phyloP scores from a whole-genome alignment of 169 alveolate genomes.

The Plasmodium knowlesi region DNA sequence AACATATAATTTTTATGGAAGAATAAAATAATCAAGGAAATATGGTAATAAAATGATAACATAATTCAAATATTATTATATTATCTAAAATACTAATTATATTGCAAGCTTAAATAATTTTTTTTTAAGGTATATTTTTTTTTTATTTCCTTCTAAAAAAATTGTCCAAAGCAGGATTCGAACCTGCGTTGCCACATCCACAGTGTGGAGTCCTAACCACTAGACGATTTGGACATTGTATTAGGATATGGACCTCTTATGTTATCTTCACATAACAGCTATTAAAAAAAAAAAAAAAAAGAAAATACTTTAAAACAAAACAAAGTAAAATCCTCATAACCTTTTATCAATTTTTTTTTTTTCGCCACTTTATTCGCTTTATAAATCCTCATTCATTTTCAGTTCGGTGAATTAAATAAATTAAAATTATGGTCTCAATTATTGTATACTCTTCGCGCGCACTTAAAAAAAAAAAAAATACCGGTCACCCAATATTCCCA shows the following conservation, averaged over 20 bases:
- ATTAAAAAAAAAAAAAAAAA: not conserved
- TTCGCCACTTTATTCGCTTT: not conserved
- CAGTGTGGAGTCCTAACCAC: constrained; percentile 95
- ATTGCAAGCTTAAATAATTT: not conserved
- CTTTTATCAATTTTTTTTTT: too few relatives aligned
- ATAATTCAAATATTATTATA: too few relatives aligned
- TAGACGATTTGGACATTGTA: constrained; percentile 92
- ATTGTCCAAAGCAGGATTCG: constrained; percentile 94
- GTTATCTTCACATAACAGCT: not conserved
- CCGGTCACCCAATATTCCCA: not conserved
- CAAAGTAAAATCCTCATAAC: not conserved
- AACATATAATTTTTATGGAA: too few relatives aligned
- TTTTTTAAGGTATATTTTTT: not conserved
- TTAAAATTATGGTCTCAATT: not conserved
- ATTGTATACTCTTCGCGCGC: not conserved
- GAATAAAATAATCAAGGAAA: too few relatives aligned
- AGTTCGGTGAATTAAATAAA: not conserved
- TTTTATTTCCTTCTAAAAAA: constrained; percentile 8
- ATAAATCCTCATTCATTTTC: not conserved
- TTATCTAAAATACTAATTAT: not conserved
- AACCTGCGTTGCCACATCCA: constrained; percentile 96
- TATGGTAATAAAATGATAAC: not conserved
- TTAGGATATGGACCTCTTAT: not conserved
- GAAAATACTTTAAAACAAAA: not conserved
- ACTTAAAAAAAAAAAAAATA: too few relatives aligned